Evolutionary conservation across 2,329 filamentous ascomycete genomes (phyloP), one percentile per base, ranked within the genome.

Genomic region (Dactylonectria macrodidyma): DNA sequence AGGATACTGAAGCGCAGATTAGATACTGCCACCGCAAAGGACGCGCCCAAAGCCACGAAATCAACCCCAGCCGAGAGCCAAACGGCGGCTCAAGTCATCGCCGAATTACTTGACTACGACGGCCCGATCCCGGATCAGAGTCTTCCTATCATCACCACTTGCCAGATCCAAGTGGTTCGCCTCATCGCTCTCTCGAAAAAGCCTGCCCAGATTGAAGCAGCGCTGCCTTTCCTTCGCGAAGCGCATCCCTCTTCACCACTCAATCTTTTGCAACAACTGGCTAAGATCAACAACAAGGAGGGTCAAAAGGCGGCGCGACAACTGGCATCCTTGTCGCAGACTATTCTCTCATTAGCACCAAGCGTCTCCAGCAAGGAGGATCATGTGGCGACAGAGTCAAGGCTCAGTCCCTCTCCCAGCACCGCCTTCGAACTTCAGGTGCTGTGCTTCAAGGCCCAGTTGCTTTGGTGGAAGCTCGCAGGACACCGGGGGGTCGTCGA

Each of bases 331-430:
- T 76, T 94, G 2, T 90, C 91, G 0, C 90, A 93, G 71, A 85
- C 85, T 3, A 81, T 95, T 0, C 81, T 95, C 1, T 87, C 89
- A 0, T 80, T 95, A 1, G 88, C 90, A 33, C 92, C 93, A 1
- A 92, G 89, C 73, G 83, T 92, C n/a, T 89, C 91, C 2, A 83
- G 84, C 56, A 86, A 88, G 10, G 88, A 91, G 47, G 93, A 95
- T 74, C 79, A 79, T 3, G 71, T 84, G 1, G 89, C 89, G 0
- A 75, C 80, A 4, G 87, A 91, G 66, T 79, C 84, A 9, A 84
- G 86, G 30, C 78, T 90, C 8, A 89, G 86, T 67, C 84, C 90
- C 3, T 83, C 84, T 2, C 90, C 92, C 1, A 81, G 85, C 24
- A 79, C 83, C 2, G 88, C 88, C 1, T 86, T 95, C 57, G 86